Base-by-base conservation (phyloP, 2,329 filamentous ascomycete species). In the Cytospora piceicola region DNA sequence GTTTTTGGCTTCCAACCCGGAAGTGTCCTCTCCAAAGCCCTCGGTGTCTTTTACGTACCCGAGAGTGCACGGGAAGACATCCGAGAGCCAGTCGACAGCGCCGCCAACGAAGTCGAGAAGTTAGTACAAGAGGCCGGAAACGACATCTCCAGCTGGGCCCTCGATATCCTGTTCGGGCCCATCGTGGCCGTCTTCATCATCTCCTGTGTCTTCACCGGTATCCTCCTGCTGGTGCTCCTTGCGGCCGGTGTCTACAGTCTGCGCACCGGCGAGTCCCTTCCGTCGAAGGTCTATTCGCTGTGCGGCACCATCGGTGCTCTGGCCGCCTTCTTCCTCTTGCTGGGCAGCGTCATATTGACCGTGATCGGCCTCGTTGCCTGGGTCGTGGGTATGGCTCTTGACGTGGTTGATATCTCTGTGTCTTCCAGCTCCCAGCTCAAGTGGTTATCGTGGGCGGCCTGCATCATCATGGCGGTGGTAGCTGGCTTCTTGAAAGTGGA, bases 361-460 rank as follows among this genome's bases (percentile, higher is more conserved):
- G 66, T 67, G 2, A 53, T 67, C 17, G 51, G 54, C 4, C 55
- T 67, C 8, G 51, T 67, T 6, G 66, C 63, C 7, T 67, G 56
- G 8, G 46, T 67, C 4, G 51, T 67, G 7, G 66, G 63, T 12
- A 55, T 65, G 7, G 63, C 49, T 12, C 63, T 51, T 4, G 58
- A 58, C 30, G 66, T 67, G 4, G 59, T 65, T 27, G 66, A 64
- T 4, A 67, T 67, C 36, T 56, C 58, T n/a, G 55, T 67, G 11
- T 39, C 51, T n/a, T 65, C 66, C n/a, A 60, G 66, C 34, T 56
- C 63, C 3, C 29, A 53, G 58, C 66, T 67, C 46, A 67, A 67
- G 63, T 67, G 66, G 66, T 56, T 67, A 51, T 67, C 66, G 15
- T 67, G 66, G 66, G 66, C 66, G 1, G 66, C 66, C 9, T 67